These are phyloP conservation scores for Trifolium pratense DNA, from an alignment of 306 rosid genomes.

Conservation along the genomic window DNA sequence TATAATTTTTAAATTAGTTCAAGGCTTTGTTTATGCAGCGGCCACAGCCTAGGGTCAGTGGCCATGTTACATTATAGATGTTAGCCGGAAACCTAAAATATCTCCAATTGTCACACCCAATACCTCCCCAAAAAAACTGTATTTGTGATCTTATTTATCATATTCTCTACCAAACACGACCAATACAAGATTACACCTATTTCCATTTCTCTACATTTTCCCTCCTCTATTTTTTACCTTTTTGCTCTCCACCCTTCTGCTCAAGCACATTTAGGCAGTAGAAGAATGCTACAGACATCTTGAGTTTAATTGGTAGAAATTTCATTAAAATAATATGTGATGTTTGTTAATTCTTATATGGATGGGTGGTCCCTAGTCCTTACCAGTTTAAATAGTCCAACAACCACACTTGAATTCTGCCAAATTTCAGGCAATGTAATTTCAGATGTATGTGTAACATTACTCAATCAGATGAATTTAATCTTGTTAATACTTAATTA, in stretches of 20 bases:
- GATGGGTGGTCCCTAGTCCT: constrained; percentile 2
- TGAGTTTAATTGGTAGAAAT: background rate
- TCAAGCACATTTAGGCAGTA: constrained; percentile 16
- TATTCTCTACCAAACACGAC: constrained; percentile 7
- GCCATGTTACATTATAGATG: background rate
- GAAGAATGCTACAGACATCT: background rate
- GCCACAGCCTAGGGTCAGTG: background rate
- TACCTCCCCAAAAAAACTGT: background rate
- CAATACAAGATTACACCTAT: constrained; percentile 9
- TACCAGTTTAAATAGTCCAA: background rate
- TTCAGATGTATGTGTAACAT: background rate
- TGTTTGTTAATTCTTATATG: constrained; percentile 1
- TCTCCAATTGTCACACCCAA: background rate
- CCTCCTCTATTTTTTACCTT: background rate
- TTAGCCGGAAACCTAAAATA: background rate
- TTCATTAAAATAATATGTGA: background rate
- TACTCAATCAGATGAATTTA: constrained; percentile 1
- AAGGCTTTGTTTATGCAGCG: background rate
- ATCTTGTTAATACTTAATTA: constrained; percentile 11
- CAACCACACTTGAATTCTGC: background rate
- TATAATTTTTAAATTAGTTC: background rate
- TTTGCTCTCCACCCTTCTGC: background rate
- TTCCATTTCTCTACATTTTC: constrained; percentile 11
- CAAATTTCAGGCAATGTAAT: background rate
- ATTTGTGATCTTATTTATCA: background rate